Percentiles rank a stretch among this genome's conserved stretches.
Conservation (phyloP, 208 protist genomes). For the Naegleria lovaniensis region DNA sequence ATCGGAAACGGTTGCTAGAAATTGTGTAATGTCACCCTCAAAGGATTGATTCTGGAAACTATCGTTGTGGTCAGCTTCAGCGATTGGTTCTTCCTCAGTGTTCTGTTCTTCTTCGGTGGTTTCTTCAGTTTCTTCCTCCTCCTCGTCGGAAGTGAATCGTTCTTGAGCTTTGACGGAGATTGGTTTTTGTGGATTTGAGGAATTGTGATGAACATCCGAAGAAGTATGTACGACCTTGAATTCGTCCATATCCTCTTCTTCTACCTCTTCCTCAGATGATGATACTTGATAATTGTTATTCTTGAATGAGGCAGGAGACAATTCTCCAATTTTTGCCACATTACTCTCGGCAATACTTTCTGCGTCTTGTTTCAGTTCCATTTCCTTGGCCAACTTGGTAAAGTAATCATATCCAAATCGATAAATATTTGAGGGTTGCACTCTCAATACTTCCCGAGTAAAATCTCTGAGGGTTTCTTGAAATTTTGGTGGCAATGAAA, state of each 20-base stretch:
- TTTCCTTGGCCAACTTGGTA: constrained; percentile 29
- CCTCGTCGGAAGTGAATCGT: neutral
- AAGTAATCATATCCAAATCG: constrained; percentile 82
- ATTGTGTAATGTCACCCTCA: neutral
- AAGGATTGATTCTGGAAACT: neutral
- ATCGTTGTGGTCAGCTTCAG: neutral
- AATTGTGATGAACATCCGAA: neutral
- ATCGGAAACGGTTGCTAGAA: neutral
- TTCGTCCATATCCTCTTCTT: neutral
- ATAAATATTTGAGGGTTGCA: constrained; percentile 76
- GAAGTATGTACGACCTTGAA: neutral
- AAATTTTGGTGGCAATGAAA: constrained; percentile 73
- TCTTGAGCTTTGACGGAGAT: neutral
- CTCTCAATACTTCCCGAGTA: constrained; percentile 78
- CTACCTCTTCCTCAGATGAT: neutral
- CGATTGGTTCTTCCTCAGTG: neutral
- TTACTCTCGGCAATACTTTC: neutral
- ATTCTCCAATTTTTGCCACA: neutral
- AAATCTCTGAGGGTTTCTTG: constrained; percentile 76
- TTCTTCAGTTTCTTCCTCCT: neutral
- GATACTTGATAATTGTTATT: too few relatives aligned
- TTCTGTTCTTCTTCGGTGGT: neutral
- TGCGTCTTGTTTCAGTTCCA: neutral
- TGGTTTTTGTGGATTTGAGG: neutral
- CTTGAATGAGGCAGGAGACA: too few relatives aligned